A percentile compares a stretch with the other conserved stretches of the same genome.
Conservation (phyloP, 306 rosid genomes). For the Citrullus mucosospermus region DNA sequence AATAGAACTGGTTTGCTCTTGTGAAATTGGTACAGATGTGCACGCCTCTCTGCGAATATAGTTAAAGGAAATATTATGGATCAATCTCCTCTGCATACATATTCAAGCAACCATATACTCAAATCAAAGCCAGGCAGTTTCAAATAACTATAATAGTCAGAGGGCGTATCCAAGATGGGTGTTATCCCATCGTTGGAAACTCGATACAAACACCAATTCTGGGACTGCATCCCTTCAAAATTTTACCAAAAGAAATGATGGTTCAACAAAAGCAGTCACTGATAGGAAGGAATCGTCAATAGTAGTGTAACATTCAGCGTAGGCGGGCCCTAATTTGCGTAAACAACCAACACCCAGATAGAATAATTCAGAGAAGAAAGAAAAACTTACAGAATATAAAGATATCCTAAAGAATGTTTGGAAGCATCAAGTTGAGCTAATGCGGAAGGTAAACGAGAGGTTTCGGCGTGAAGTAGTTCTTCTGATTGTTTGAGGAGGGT, state of each 20-base stretch:
- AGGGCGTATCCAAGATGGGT: not conserved
- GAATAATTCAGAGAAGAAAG: not conserved
- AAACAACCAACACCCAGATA: not conserved
- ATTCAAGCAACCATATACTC: not conserved
- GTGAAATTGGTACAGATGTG: conserved; percentile 24
- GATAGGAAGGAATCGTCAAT: not conserved
- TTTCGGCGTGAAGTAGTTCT: conserved; percentile 43
- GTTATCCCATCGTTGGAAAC: not conserved
- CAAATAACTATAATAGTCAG: not conserved
- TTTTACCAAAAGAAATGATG: not conserved
- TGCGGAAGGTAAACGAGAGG: conserved; percentile 37
- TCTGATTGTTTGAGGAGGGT: conserved; percentile 46
- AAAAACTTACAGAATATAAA: conserved; percentile 47
- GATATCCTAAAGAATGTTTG: conserved; percentile 60
- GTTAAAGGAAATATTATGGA: not conserved
- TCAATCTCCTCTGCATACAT: not conserved
- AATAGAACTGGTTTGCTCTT: conserved; percentile 37
- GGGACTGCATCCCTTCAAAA: not conserved
- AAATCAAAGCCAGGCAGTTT: not conserved
- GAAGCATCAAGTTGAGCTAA: conserved; percentile 58
- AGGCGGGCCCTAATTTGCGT: not conserved
- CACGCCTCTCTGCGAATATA: conserved; percentile 63
- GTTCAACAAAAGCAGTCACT: not conserved
- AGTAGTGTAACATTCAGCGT: not conserved
- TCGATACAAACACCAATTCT: not conserved